Conservation (phyloP, 164 flowering plant genomes). For the Echeveria elegans region DNA sequence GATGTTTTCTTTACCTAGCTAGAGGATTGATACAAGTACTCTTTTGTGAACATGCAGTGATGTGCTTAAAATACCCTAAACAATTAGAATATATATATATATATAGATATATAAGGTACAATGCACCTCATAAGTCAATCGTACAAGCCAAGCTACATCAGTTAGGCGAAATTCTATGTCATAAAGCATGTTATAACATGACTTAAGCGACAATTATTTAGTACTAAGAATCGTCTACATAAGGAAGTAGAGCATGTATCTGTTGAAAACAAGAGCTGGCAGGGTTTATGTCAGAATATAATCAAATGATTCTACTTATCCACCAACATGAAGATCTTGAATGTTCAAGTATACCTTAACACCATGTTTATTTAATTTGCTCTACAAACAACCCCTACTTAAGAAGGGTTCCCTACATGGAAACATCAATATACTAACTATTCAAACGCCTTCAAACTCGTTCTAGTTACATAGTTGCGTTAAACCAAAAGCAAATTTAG, state of each 20-base stretch:
- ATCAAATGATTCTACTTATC: constrained; percentile 19
- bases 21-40: no score
- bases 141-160: neutral
- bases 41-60: neutral
- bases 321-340: constrained; percentile 27
- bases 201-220: neutral
- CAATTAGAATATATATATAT: neutral
- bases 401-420: neutral
- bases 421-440: neutral
- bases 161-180: neutral
- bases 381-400: neutral
- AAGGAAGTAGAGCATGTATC: neutral
- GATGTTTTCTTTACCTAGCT: no score
- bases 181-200: constrained; percentile 17
- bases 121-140: neutral
- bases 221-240: neutral
- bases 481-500: neutral
- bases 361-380: neutral
- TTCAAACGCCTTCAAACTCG: neutral
- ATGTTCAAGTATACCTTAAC: constrained; percentile 1
- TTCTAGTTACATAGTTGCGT: neutral
- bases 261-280: constrained; percentile 2
- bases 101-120: neutral
- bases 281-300: constrained; percentile 15
- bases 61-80: neutral